Evolutionary conservation across 2,329 filamentous ascomycete species (phyloP), one percentile per base, ranked within the genome.

Genomic region (Chrysoporthe puriensis): DNA sequence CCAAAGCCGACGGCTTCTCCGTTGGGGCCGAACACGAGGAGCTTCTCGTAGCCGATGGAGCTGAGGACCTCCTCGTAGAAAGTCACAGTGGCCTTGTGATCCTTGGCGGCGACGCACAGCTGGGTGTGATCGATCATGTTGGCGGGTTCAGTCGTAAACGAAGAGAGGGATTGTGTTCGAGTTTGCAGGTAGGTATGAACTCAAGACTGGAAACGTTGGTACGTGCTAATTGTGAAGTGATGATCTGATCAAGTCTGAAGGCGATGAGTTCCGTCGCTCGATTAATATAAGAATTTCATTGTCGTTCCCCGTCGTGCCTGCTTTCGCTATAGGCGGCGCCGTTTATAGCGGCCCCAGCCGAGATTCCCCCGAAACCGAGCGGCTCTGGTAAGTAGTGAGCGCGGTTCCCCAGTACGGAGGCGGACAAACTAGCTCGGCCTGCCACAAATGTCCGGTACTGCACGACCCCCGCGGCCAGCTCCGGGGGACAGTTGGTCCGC

Each of bases 21-120:
- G 18, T 77, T 72, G 52, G 73, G 59, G 3, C 67, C 73, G 57
- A 74, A 75, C 48, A 74, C 66, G 7, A 74, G 34, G 14, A 72
- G 70, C 44, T 76, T 72, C 43, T 72, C 72, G 74, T 81, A 80
- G 54, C 78, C 77, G 42, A 81, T 74, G 1, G 78, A 76, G 44
- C 73, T 73, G 26, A 81, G 77, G 40, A 76, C 77, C 9, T 72
- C 72, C 44, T 75, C 71, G 72, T 81, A 81, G 67, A 79, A 77
- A 8, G 70, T 70, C 2, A 80, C 71, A 52, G 72, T 66, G 34
- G 75, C 70, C 63, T 73, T 66, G 73, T 76, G 73, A 46, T 73
- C 71, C 54, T 70, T 72, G 62, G 73, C 69, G 61, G 78, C 71
- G 62, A 78, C 72, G 26, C 63, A 66, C 68, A 81, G 70, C 63